Base-by-base conservation (phyloP, 2,329 filamentous ascomycete genomes). In the Ophiognomonia clavigignenti-juglandacearum region DNA sequence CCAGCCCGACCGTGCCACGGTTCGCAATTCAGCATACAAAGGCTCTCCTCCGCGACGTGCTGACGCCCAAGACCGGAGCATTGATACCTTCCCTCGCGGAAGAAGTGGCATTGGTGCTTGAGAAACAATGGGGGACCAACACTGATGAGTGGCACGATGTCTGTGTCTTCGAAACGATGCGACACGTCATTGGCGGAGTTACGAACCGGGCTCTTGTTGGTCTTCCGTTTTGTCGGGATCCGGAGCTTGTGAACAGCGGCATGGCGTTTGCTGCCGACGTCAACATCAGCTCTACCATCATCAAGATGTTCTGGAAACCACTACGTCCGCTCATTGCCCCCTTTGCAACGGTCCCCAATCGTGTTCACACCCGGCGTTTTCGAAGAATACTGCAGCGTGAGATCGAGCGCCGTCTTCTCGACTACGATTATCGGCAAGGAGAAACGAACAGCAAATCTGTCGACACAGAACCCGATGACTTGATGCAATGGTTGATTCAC, bases 401-500 rank as follows among this genome's bases (percentile, higher is more conserved):
- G 14, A 42, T 42, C 16, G 24, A 42, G n/a, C 39, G 39, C 10
- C 39, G 39, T 14, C 24, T 42, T 6, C 39, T 6, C 20, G 26
- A 23, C 9, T 31, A 32, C 26, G 26, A 29, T 6, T 18, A 13
- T 10, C 39, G 18, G n/a, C n/a, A 10, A 6, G 20, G 4, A 9
- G 27, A 42, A 16, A 13, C 16, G 10, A 3, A 19, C n/a, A n/a
- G n/a, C n/a, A n/a, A n/a, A n/a, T n/a, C n/a, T n/a, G n/a, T n/a
- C n/a, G 39, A 16, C 4, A 16, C 29, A 38, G 55, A 64, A 50
- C 68, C 69, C 0, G 65, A 73, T 42, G 72, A 75, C 48, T 69
- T 74, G 60, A 59, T 72, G 14, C 67, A 73, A 53, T 75, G 72
- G 72, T 39, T 73, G 4, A 61, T 72, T 11, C 14, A 52, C 4